Percentiles rank a stretch among this genome's conserved stretches.
phyloP scores from a whole-genome alignment of 305 asterid genomes.

The Fraxinus dipetala region DNA sequence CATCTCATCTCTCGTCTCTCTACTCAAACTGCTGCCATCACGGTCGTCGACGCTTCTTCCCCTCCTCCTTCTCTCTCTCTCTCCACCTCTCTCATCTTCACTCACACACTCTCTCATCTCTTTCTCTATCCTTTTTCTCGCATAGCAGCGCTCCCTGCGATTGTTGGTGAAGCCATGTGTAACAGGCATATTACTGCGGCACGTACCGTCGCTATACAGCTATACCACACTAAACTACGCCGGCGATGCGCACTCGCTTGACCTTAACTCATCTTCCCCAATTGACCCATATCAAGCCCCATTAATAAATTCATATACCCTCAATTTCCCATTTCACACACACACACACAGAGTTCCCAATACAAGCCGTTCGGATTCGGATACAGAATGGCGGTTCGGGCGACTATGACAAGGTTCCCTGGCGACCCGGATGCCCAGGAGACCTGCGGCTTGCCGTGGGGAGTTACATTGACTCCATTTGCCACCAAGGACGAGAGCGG shows the following conservation, averaged over 20 bases:
- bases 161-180: neutral
- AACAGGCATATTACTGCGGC: neutral
- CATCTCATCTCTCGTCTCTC: no score
- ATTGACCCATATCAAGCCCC: neutral
- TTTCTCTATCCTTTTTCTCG: no score
- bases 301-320: neutral
- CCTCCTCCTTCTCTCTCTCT: no score
- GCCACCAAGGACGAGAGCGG: constrained; percentile 80
- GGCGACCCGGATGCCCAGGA: constrained; percentile 62
- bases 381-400: constrained; percentile 76
- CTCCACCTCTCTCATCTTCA: no score
- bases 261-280: neutral
- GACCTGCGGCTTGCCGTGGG: constrained; percentile 84
- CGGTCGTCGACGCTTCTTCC: no score
- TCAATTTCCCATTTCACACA: neutral
- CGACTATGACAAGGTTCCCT: constrained; percentile 76
- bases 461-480: constrained; percentile 78
- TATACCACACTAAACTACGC: neutral
- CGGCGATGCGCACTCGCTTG: neutral
- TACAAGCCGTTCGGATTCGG: constrained; percentile 20
- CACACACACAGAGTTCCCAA: neutral
- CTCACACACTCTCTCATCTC: no score
- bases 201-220: neutral
- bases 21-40: no score
- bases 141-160: no score